phyloP scores from a whole-genome alignment of 2,329 filamentous ascomycete species.

The Pseudogymnoascus sp. region DNA sequence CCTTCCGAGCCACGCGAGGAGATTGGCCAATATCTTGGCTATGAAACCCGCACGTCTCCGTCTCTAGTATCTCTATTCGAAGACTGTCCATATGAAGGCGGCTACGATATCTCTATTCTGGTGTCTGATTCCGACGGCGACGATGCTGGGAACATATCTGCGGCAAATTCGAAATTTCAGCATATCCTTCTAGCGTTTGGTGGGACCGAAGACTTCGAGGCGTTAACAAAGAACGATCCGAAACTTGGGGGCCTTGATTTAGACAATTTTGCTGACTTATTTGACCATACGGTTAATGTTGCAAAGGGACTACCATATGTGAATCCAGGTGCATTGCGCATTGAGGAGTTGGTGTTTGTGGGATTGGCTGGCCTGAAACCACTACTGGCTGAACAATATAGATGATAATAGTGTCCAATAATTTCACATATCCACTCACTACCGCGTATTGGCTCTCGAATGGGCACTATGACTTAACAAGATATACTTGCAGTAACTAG shows the following conservation, averaged over 20 bases:
- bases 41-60: conserved; percentile 55
- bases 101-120: conserved; percentile 76
- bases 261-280: conserved; percentile 57
- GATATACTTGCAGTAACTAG: background rate
- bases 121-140: conserved; percentile 66
- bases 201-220: conserved; percentile 71
- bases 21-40: conserved; percentile 82
- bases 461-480: background rate
- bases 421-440: background rate
- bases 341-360: background rate
- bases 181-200: conserved; percentile 76
- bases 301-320: background rate
- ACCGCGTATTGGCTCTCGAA: background rate
- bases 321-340: background rate
- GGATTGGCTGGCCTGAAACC: background rate
- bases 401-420: background rate
- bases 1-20: conserved; percentile 64
- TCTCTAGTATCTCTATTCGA: conserved; percentile 69
- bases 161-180: conserved; percentile 42
- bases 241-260: conserved; percentile 50
- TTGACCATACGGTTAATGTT: conserved; percentile 79
- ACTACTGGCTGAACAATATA: background rate
- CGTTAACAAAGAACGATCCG: conserved; percentile 55
- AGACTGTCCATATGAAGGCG: conserved; percentile 63
- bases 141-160: conserved; percentile 31